Evolutionary conservation across 257 asterid genomes (phyloP).

Genomic region (Eucommia ulmoides): DNA sequence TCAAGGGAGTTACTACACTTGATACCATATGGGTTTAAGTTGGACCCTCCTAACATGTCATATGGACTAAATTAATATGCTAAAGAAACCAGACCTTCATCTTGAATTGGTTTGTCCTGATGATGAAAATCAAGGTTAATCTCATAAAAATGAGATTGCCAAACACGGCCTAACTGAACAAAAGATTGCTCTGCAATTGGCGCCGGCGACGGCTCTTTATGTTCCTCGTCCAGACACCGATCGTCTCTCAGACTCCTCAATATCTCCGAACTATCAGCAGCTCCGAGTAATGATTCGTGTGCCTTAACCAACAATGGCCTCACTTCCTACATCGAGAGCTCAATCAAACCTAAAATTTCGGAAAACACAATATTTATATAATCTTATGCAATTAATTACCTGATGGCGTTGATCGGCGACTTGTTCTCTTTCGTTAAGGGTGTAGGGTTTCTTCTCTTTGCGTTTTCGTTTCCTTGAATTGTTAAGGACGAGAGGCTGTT

Average conservation of each 20-base stretch:
- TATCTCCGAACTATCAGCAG: constrained; percentile 27
- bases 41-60: no score
- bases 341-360: neutral
- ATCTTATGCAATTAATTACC: constrained; percentile 1
- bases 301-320: constrained; percentile 49
- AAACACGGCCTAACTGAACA: constrained; percentile 59
- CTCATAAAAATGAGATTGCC: constrained; percentile 75
- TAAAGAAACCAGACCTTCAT: constrained; percentile 25
- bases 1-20: no score
- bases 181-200: constrained; percentile 63
- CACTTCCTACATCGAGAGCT: constrained; percentile 40
- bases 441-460: constrained; percentile 22
- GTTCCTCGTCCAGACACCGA: constrained; percentile 15
- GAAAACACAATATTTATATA: neutral
- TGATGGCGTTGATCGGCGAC: constrained; percentile 78
- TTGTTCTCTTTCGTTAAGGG: constrained; percentile 51
- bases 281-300: constrained; percentile 48
- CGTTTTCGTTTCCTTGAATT: constrained; percentile 50
- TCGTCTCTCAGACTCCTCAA: constrained; percentile 42
- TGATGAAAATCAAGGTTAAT: constrained; percentile 29
- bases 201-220: constrained; percentile 18
- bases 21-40: no score
- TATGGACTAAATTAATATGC: no score
- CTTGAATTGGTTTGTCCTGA: constrained; percentile 14
- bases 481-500: constrained; percentile 1